Evolutionary conservation across 176 grass and related monocot genomes (phyloP).

Genomic region (Olyra latifolia): DNA sequence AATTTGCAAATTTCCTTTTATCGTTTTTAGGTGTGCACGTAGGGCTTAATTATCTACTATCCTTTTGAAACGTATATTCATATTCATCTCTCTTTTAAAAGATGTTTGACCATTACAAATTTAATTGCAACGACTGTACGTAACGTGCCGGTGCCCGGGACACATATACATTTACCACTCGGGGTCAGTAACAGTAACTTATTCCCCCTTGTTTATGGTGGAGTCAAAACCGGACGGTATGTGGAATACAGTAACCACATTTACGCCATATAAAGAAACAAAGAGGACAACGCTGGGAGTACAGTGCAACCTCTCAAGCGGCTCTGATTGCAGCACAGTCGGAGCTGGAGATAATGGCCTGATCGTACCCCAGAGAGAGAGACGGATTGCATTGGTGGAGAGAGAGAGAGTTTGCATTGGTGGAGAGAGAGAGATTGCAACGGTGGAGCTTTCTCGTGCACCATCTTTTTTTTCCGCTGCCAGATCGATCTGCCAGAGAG

Average conservation of each 20-base stretch:
- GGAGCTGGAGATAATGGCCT: not conserved
- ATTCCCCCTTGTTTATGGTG: not conserved
- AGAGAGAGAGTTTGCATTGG: not conserved
- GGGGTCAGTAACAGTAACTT: not conserved
- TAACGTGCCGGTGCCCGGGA: not conserved
- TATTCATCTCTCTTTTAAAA: not conserved
- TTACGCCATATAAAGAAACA: slow-evolving; percentile 42
- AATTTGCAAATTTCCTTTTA: not conserved
- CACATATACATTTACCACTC: not conserved
- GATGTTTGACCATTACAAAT: not conserved
- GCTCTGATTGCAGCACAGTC: not conserved
- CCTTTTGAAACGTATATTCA: not conserved
- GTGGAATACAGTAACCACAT: slow-evolving; percentile 34
- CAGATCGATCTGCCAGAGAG: not conserved
- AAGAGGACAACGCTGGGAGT: slow-evolving; percentile 25
- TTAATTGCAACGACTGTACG: not conserved
- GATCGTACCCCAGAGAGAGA: not conserved
- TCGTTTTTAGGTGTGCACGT: not conserved
- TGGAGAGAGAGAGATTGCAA: not conserved
- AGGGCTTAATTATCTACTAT: not conserved
- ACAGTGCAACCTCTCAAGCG: not conserved
- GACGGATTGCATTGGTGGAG: not conserved
- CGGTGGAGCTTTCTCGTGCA: not conserved
- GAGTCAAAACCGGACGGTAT: slow-evolving; percentile 4
- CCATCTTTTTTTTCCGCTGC: not conserved